These are phyloP conservation scores for Wickerhamomyces queroliae DNA, from an alignment of 805 yeast genomes.

Conservation along the genomic window DNA sequence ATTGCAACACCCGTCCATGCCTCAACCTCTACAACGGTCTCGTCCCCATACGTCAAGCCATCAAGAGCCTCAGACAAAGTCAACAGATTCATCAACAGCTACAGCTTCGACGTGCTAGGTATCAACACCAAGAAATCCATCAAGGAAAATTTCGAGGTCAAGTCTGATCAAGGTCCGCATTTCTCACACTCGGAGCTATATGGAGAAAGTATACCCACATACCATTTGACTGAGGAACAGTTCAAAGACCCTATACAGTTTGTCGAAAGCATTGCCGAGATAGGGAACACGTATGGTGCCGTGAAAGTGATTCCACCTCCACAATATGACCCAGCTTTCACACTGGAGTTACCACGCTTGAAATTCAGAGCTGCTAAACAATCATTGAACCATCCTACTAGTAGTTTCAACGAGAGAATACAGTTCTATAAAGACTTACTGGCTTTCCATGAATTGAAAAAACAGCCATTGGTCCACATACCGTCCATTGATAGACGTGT, in stretches of 20 bases:
- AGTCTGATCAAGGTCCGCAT: background rate
- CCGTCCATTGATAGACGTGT: constrained; percentile 66
- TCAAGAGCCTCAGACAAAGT: background rate
- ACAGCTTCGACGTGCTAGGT: background rate
- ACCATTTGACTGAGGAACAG: constrained; percentile 42
- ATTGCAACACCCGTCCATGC: too few species aligned
- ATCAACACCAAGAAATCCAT: background rate
- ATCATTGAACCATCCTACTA: constrained; percentile 34
- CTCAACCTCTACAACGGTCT: background rate
- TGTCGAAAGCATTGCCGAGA: constrained; percentile 37
- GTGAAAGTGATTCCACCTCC: constrained; percentile 57
- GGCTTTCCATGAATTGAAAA: constrained; percentile 30
- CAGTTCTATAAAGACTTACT: constrained; percentile 42
- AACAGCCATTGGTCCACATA: constrained; percentile 34
- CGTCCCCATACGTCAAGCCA: background rate
- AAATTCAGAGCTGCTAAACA: constrained; percentile 49
- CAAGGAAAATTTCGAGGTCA: background rate
- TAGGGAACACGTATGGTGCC: constrained; percentile 56
- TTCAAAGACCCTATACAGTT: constrained; percentile 51
- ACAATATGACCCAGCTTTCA: constrained; percentile 27
- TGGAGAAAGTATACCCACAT: constrained; percentile 31
- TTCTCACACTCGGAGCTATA: background rate
- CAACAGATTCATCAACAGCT: background rate
- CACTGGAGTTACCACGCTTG: constrained; percentile 38
- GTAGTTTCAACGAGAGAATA: constrained; percentile 36